Evolutionary conservation across 2,329 filamentous ascomycete genomes (phyloP), one percentile per base, ranked within the genome.

Genomic region (Aspergillus puulaauensis): DNA sequence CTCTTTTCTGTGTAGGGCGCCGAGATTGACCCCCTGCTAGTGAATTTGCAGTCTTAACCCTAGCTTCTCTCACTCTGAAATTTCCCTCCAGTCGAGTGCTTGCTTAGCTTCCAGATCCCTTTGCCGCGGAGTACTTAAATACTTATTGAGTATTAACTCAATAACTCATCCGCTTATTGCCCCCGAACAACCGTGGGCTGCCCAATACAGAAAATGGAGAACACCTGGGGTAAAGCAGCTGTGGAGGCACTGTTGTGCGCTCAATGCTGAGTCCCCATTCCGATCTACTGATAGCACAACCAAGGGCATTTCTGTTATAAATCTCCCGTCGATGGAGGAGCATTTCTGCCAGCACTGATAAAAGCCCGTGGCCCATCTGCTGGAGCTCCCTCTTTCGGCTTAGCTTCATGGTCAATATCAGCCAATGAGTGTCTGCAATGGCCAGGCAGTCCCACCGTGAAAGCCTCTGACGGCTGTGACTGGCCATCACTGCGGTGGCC

Each of bases 351-450:
- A 49, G n/a, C 23, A 40, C 12, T 14, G 17, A 31, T 37, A 41
- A 50, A 48, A 31, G 19, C 19, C 41, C 33, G 17, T n/a, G 7
- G 40, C 8, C 44, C 63, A 62, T 73, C 71, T 72, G 69, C 54
- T 73, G 54, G 69, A 73, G 68, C 69, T 73, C 70, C 70, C 70
- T 62, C 64, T 72, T 69, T 66, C n/a, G 70, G 71, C 60, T 64
- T 68, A 64, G 68, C 56, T 56, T 45, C 17, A 56, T 60, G 52
- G 48, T 54, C 54, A 39, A 60, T 58, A 53, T 56, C 48, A 43
- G 27, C 62, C 61, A 64, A 57, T 64, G 50, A 55, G 24, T 40
- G 12, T 17, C 40, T 43, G 15, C 23, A 11, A 27, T 5, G 55
- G 9, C 23, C 17, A 12, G 14, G 17, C 43, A 17, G 56, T 37